These are phyloP conservation scores for Lichtheimia ramosa DNA, from an alignment of 371 early-diverging fungal species.

Conservation along the genomic window DNA sequence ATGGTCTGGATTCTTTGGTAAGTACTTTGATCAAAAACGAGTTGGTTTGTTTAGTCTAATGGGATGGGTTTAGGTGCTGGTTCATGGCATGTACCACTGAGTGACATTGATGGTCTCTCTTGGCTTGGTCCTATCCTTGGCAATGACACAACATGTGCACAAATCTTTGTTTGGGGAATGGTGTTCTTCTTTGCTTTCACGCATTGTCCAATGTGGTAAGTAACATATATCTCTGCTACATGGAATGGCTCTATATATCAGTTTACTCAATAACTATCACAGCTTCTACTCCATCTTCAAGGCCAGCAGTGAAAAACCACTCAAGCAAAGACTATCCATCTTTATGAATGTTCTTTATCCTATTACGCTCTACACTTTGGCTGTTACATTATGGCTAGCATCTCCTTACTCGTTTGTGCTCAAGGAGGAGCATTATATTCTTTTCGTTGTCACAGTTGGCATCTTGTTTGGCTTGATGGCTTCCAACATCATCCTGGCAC, in stretches of 20 bases:
- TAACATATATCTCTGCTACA: not conserved
- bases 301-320: constrained; percentile 54
- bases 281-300: constrained; percentile 51
- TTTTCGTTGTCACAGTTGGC: constrained; percentile 73
- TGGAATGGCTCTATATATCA: too few relatives aligned
- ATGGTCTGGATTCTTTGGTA: constrained; percentile 69
- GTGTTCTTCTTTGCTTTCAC: constrained; percentile 35
- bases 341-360: constrained; percentile 13
- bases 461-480: constrained; percentile 88
- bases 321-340: constrained; percentile 8
- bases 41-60: not conserved
- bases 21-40: not conserved
- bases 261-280: not conserved
- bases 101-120: constrained; percentile 19
- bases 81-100: constrained; percentile 39
- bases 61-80: constrained; percentile 27
- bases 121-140: constrained; percentile 21
- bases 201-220: constrained; percentile 46
- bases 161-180: constrained; percentile 40
- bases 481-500: constrained; percentile 85
- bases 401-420: constrained; percentile 69
- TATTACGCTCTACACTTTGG: constrained; percentile 9
- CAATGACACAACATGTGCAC: constrained; percentile 27
- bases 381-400: constrained; percentile 56
- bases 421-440: constrained; percentile 61